Percentiles rank a stretch among this genome's conserved stretches.
Evolutionary conservation across 2,329 filamentous ascomycete genomes (phyloP).

Genomic region (Ophiostoma sp.): DNA sequence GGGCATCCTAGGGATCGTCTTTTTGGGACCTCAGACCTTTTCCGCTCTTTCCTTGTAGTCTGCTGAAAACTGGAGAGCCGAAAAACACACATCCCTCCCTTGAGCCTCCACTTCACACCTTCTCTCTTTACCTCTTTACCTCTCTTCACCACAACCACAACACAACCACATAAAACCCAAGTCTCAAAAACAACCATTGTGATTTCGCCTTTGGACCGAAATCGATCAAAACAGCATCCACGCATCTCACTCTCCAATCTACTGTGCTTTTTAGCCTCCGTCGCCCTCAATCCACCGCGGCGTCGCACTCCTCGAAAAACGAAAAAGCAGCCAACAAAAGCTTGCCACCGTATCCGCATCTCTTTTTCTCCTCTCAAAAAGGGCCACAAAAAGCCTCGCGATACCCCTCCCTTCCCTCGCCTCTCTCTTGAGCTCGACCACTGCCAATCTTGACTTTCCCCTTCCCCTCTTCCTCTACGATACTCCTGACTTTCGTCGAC

Average conservation of each 20-base stretch:
- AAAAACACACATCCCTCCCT: constrained; percentile 7
- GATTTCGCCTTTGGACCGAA: constrained; percentile 21
- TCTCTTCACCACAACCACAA: neutral
- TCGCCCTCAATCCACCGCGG: neutral
- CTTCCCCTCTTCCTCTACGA: neutral
- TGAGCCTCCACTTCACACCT: neutral
- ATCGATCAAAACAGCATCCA: neutral
- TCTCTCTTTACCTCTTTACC: neutral
- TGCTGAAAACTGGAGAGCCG: neutral
- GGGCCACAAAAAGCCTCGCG: neutral
- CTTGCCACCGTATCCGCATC: neutral
- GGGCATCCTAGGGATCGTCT: neutral
- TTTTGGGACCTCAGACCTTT: constrained; percentile 4
- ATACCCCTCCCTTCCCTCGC: constrained; percentile 2
- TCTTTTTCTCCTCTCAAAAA: neutral
- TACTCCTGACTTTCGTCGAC: neutral
- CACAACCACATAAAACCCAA: neutral
- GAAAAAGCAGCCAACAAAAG: neutral
- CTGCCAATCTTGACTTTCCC: neutral
- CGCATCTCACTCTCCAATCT: neutral
- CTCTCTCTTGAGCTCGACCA: neutral
- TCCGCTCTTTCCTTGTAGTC: neutral
- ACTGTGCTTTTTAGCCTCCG: constrained; percentile 1
- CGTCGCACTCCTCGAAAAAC: neutral
- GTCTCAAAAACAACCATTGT: constrained; percentile 11